Conservation (phyloP, 352 stramenopile species). For the Phytophthora pistaciae region DNA sequence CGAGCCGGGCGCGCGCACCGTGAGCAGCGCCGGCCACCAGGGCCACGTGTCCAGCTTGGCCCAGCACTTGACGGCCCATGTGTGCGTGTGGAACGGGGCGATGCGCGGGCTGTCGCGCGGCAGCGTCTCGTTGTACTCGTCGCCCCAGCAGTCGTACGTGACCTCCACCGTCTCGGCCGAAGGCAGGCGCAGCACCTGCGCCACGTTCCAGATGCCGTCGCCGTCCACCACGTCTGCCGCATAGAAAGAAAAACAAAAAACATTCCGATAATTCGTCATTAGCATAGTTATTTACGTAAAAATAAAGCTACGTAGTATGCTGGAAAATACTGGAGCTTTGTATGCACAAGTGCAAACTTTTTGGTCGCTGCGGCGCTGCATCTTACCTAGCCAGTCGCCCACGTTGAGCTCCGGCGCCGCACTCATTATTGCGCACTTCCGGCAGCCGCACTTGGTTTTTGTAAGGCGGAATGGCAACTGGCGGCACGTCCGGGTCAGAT, state of each 20-base stretch:
- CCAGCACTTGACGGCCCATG: conserved; percentile 79
- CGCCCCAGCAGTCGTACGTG: conserved; percentile 75
- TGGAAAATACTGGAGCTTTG: not conserved
- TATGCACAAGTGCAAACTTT: conserved; percentile 12
- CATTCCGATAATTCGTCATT: no score
- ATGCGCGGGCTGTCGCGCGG: conserved; percentile 56
- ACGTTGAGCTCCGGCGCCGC: conserved; percentile 11
- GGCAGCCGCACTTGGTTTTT: not conserved
- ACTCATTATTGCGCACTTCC: conserved; percentile 23
- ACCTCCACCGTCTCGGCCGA: conserved; percentile 28
- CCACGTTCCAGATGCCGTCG: conserved; percentile 75
- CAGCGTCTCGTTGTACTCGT: conserved; percentile 68
- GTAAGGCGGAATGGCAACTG: conserved; percentile 7
- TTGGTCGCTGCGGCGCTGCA: not conserved
- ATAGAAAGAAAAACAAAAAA: not conserved
- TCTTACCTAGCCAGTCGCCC: conserved; percentile 59
- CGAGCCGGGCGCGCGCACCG: conserved; percentile 48
- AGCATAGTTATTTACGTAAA: no score
- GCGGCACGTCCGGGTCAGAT: not conserved
- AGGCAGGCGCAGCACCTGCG: conserved; percentile 45
- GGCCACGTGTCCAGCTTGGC: conserved; percentile 77
- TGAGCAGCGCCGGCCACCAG: conserved; percentile 72
- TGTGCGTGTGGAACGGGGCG: conserved; percentile 75
- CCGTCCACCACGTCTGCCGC: conserved; percentile 59
- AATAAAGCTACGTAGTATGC: no score